phyloP scores from a whole-genome alignment of 768 basidiomycete genomes.

The Trametes elegans region DNA sequence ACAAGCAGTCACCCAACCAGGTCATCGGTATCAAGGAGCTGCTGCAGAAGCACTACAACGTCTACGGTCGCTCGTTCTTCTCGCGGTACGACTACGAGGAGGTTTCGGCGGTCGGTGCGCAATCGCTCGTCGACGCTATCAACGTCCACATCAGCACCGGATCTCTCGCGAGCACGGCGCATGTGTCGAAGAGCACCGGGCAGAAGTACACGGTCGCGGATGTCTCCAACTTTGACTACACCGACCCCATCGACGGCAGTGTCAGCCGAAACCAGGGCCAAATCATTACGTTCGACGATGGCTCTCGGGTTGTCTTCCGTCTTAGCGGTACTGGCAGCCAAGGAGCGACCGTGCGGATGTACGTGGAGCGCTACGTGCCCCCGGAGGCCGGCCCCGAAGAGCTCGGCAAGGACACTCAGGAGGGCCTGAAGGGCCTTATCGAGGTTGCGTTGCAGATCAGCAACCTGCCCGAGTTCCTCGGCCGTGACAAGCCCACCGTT shows the following conservation, averaged over 20 bases:
- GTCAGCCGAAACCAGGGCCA: constrained; percentile 96
- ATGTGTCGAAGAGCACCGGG: constrained; percentile 64
- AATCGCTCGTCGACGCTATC: constrained; percentile 78
- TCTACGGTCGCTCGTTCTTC: constrained; percentile 97
- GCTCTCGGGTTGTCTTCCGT: constrained; percentile 92
- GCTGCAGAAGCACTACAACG: constrained; percentile 80
- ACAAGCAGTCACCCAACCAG: constrained; percentile 69
- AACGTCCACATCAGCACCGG: constrained; percentile 65
- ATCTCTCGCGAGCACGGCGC: constrained; percentile 65
- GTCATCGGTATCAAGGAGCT: constrained; percentile 90
- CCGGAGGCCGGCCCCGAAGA: constrained; percentile 66
- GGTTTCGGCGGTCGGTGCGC: constrained; percentile 87
- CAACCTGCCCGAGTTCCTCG: constrained; percentile 83
- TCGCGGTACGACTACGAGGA: constrained; percentile 99
- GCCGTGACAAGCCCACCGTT: constrained; percentile 90
- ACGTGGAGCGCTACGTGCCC: constrained; percentile 89
- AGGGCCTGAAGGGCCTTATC: constrained; percentile 92
- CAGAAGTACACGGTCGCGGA: constrained; percentile 75
- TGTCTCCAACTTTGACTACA: constrained; percentile 91
- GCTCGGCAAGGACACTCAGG: constrained; percentile 72
- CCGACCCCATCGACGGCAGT: constrained; percentile 95
- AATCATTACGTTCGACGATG: constrained; percentile 88
- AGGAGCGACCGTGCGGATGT: constrained; percentile 95
- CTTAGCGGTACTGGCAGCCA: constrained; percentile 95
- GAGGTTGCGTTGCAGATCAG: constrained; percentile 88